Conservation (phyloP, 2,329 filamentous ascomycete genomes). For the Sporothrix schenckii region DNA sequence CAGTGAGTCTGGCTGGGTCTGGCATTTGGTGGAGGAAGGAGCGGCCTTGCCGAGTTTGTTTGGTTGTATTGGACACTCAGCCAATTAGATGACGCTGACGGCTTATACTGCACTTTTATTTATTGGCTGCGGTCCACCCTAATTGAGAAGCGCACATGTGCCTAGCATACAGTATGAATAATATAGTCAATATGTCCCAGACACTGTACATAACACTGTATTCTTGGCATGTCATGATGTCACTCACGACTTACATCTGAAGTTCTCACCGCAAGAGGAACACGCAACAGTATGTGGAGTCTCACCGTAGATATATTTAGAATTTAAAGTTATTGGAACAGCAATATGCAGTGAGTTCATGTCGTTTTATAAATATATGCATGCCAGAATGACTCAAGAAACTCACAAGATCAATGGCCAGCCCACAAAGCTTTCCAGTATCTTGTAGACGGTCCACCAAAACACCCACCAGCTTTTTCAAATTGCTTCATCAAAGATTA, state of each 20-base stretch:
- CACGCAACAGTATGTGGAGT: no score
- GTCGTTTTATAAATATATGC: background rate
- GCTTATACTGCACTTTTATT: background rate
- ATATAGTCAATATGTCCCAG: background rate
- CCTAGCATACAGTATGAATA: background rate
- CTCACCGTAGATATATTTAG: no score
- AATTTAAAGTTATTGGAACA: background rate
- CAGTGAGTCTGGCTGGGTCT: background rate
- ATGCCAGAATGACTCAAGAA: background rate
- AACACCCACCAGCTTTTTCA: background rate
- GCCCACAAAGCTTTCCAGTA: no score
- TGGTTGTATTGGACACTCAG: background rate
- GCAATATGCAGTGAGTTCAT: background rate
- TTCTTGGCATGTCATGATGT: background rate
- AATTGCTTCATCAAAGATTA: background rate
- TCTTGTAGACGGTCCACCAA: background rate
- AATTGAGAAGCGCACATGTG: conserved; percentile 5
- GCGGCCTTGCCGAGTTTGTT: conserved; percentile 22
- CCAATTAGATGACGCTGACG: no score
- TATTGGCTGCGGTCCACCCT: background rate
- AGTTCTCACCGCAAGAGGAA: background rate
- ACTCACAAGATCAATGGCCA: background rate
- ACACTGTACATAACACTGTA: background rate
- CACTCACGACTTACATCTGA: background rate
- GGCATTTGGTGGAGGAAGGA: background rate